Conservation (phyloP, 2,329 filamentous ascomycete species). For the Fusarium paranaense region DNA sequence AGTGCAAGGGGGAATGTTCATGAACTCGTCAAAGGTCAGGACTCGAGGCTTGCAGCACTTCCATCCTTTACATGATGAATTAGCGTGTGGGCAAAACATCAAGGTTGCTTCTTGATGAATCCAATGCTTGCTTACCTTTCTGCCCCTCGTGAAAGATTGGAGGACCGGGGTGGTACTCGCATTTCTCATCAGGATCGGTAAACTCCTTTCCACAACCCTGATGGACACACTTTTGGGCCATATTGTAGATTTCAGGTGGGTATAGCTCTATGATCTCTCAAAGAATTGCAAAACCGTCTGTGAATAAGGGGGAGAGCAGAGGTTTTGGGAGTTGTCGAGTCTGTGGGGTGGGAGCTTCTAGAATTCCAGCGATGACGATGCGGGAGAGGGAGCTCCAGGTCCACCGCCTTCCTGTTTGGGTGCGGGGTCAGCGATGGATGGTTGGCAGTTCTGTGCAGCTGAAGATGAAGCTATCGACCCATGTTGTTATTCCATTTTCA, state of each 20-base stretch:
- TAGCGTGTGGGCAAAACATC: background rate
- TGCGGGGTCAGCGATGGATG: slow-evolving; percentile 43
- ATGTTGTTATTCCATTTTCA: slow-evolving; percentile 3
- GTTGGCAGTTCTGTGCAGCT: slow-evolving; percentile 1
- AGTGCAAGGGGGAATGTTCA: slow-evolving; percentile 91
- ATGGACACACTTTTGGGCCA: slow-evolving; percentile 92
- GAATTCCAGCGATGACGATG: slow-evolving; percentile 50
- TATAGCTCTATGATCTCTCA: slow-evolving; percentile 11
- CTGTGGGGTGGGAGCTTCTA: slow-evolving; percentile 56
- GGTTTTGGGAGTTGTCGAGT: slow-evolving; percentile 22
- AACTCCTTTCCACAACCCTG: slow-evolving; percentile 94
- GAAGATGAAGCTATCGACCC: slow-evolving; percentile 23
- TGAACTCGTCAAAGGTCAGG: slow-evolving; percentile 98
- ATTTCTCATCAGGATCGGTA: slow-evolving; percentile 83
- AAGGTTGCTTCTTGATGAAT: background rate
- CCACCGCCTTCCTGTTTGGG: slow-evolving; percentile 52
- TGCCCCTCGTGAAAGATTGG: slow-evolving; percentile 98
- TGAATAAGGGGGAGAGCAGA: slow-evolving; percentile 3
- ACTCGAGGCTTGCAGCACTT: slow-evolving; percentile 98
- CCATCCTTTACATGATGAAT: slow-evolving; percentile 75
- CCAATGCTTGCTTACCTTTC: slow-evolving; percentile 75
- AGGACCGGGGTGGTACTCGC: slow-evolving; percentile 91
- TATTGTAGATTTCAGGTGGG: slow-evolving; percentile 46
- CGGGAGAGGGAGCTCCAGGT: slow-evolving; percentile 19
- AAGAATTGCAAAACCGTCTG: background rate